Evolutionary conservation across 2,329 filamentous ascomycete genomes (phyloP), one percentile per base, ranked within the genome.

Genomic region (Fusarium annulatum): DNA sequence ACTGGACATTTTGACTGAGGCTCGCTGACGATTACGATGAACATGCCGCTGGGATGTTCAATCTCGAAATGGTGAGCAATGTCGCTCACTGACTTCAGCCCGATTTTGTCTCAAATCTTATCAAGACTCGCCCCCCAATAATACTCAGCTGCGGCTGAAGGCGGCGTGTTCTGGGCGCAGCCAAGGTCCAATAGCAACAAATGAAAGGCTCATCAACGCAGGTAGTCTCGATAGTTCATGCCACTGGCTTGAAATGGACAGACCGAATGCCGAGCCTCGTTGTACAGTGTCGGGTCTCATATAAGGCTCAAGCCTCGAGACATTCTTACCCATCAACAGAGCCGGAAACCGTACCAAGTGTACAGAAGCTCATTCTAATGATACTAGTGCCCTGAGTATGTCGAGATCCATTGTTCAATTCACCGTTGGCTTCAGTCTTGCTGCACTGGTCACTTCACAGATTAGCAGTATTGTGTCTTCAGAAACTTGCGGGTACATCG

Each of bases 401-500:
- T 4, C 21, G 23, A 49, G 16, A 12, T 21, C 12, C 16, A 30
- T 19, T 19, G 21, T 41, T 11, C 36, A 16, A 19, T 19, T 57
- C 4, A 39, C 38, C 19, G 9, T 68, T 15, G 16, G 30, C 53
- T 48, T 64, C n/a, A 26, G 36, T 28, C 26, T 64, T n/a, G 16
- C 64, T 16, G 14, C 30, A 7, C 19, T 43, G 14, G 52, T 48
- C 23, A 43, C 30, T 5, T 45, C 57, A 7, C 43, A 57, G 41
- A 46, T 15, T 21, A 52, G 15, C 15, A 33, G 16, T n/a, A 8
- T n/a, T 36, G 39, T 18, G 4, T 30, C 34, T 12, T 33, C 26
- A 23, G 53, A 65, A 18, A 59, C 23, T 15, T 66, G 68, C 28
- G 64, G 71, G 26, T 72, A 66, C 19, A 11, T 72, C 28, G 21